Evolutionary conservation across 805 yeast species (phyloP).

Genomic region (Priceomyces haplophilus): DNA sequence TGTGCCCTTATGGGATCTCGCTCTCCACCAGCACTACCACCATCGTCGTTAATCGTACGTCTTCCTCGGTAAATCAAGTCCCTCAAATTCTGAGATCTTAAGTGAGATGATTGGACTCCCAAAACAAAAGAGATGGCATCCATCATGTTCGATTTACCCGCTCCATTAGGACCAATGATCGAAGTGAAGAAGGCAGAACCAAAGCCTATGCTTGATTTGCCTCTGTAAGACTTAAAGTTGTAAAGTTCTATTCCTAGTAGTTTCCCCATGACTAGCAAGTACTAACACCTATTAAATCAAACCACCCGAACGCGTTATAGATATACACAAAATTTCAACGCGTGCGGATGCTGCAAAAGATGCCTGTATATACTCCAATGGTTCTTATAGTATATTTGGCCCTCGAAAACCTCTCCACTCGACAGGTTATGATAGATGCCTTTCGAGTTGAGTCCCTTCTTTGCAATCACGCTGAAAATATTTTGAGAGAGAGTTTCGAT

Average conservation of each 20-base stretch:
- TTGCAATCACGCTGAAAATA: too few species aligned
- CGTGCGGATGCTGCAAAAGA: conserved; percentile 1
- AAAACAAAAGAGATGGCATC: conserved; percentile 95
- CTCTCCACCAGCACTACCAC: conserved; percentile 15
- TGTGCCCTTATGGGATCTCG: conserved; percentile 57
- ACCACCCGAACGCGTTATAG: neutral
- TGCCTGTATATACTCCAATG: neutral
- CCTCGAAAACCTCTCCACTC: neutral
- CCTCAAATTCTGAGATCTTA: conserved; percentile 68
- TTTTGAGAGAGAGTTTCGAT: too few species aligned
- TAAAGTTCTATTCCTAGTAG: conserved; percentile 71
- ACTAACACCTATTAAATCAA: neutral
- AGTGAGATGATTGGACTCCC: conserved; percentile 72
- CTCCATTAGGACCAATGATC: conserved; percentile 97
- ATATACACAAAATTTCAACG: neutral
- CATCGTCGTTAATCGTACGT: conserved; percentile 9
- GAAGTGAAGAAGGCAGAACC: conserved; percentile 83
- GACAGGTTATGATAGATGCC: too few species aligned
- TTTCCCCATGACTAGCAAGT: conserved; percentile 62
- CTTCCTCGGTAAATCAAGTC: conserved; percentile 81
- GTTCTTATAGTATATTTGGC: neutral
- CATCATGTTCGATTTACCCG: conserved; percentile 96
- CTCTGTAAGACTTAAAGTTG: conserved; percentile 91
- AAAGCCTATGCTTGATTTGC: conserved; percentile 72
- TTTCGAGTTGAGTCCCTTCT: too few species aligned